phyloP scores from a whole-genome alignment of 139 green algal genomes.

The Chlamydomonas asymmetrica region DNA sequence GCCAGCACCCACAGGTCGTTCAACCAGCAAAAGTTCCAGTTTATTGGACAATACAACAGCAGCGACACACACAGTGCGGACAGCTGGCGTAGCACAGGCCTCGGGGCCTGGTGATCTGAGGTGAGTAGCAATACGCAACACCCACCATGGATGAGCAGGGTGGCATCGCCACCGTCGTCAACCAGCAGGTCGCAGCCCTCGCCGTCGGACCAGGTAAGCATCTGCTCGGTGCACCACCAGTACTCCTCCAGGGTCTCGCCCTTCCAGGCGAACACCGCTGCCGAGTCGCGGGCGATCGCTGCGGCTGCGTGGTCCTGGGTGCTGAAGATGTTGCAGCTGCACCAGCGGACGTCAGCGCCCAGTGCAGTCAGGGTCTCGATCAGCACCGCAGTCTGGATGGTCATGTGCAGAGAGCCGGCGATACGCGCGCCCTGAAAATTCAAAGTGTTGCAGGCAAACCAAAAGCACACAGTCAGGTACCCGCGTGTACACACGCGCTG shows the following conservation, averaged over 20 bases:
- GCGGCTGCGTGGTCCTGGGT: conserved; percentile 98
- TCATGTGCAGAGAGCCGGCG: conserved; percentile 99
- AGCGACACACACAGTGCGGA: too few species aligned
- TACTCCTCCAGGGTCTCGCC: conserved; percentile 99
- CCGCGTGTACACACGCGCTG: too few species aligned
- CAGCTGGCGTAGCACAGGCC: too few species aligned
- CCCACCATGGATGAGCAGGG: conserved; percentile 97
- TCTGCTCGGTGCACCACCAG: conserved; percentile 99
- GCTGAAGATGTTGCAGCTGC: conserved; percentile 99
- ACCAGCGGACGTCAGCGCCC: conserved; percentile 97
- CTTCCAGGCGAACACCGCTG: conserved; percentile 98
- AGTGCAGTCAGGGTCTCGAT: conserved; percentile 97
- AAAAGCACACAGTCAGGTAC: too few species aligned
- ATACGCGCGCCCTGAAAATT: conserved; percentile 92
- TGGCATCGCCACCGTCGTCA: conserved; percentile 98
- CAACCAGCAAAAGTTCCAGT: too few species aligned
- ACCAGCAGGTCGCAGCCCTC: conserved; percentile 94
- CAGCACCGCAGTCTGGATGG: conserved; percentile 98
- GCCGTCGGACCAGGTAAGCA: conserved; percentile 86
- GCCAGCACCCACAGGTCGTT: too few species aligned
- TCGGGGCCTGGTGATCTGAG: too few species aligned
- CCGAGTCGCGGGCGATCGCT: conserved; percentile 94
- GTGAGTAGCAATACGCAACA: too few species aligned
- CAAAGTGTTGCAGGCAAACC: too few species aligned
- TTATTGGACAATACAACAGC: too few species aligned